Percentiles rank a stretch among this genome's conserved stretches.
Evolutionary conservation across 192 early-diverging fungal species (phyloP).

Genomic region (Kickxella alabastrina): DNA sequence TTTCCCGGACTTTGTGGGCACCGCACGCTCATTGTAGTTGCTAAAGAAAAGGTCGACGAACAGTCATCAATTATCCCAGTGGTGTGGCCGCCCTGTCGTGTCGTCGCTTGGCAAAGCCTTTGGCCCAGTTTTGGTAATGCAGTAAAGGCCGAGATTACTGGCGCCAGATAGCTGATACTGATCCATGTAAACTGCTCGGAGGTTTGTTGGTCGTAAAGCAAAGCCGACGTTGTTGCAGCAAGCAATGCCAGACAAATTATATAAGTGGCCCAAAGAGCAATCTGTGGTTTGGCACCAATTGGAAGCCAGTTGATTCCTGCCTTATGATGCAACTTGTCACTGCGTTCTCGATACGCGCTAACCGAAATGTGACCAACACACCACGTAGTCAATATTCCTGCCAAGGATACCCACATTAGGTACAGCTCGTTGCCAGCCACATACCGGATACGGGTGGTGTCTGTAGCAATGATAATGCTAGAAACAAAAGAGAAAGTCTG

Average conservation of each 20-base stretch:
- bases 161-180: background rate
- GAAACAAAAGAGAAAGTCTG: conserved; percentile 13
- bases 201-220: background rate
- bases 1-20: conserved; percentile 3
- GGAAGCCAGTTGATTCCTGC: background rate
- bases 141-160: background rate
- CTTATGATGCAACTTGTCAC: conserved; percentile 24
- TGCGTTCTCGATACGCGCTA: conserved; percentile 3
- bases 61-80: background rate
- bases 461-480: background rate
- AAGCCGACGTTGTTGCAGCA: background rate
- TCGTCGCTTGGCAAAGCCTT: background rate
- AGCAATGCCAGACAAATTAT: too few species aligned
- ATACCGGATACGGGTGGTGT: conserved; percentile 3
- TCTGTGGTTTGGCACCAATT: background rate
- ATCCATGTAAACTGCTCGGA: background rate
- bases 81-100: background rate
- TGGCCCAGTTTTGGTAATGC: background rate
- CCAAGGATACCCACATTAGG: conserved; percentile 21
- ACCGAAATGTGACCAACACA: conserved; percentile 9
- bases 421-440: conserved; percentile 21
- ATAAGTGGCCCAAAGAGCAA: too few species aligned
- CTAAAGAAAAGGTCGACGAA: background rate
- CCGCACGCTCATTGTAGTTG: background rate
- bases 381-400: conserved; percentile 16